Evolutionary conservation across 768 basidiomycete species (phyloP).

Genomic region (Porphyrellus cyaneotinctus): DNA sequence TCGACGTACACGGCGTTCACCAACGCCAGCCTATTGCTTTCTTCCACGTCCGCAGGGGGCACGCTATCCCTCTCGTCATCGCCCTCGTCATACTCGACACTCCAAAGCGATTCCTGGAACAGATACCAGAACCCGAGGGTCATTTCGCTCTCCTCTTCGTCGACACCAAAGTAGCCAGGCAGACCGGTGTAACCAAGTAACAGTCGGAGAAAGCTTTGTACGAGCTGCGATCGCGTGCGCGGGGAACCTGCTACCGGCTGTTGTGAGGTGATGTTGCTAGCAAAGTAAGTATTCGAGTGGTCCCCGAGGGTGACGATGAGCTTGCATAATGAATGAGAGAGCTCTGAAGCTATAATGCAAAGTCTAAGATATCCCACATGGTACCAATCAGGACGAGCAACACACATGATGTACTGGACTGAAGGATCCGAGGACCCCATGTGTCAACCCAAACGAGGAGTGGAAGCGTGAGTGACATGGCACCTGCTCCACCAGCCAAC

Average conservation of each 20-base stretch:
- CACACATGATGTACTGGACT: slow-evolving; percentile 36
- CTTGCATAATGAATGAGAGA: slow-evolving; percentile 73
- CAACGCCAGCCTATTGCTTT: slow-evolving; percentile 44
- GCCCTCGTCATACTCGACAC: slow-evolving; percentile 47
- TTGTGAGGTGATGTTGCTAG: slow-evolving; percentile 57
- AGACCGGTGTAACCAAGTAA: slow-evolving; percentile 72
- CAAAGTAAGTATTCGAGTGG: slow-evolving; percentile 78
- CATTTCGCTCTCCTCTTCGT: slow-evolving; percentile 87
- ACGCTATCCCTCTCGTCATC: slow-evolving; percentile 29
- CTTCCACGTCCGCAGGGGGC: slow-evolving; percentile 19
- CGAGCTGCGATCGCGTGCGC: slow-evolving; percentile 46
- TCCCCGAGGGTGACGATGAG: slow-evolving; percentile 80
- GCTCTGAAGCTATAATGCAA: slow-evolving; percentile 39
- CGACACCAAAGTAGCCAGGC: slow-evolving; percentile 72
- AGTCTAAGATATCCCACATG: not conserved
- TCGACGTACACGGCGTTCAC: slow-evolving; percentile 78
- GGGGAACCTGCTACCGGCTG: slow-evolving; percentile 32
- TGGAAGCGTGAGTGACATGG: slow-evolving; percentile 75
- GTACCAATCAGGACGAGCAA: slow-evolving; percentile 1
- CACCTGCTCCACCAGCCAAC: slow-evolving; percentile 65
- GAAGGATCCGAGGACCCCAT: slow-evolving; percentile 46
- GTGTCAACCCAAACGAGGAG: slow-evolving; percentile 73
- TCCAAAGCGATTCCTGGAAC: slow-evolving; percentile 85
- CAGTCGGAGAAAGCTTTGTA: slow-evolving; percentile 68
- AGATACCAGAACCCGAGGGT: slow-evolving; percentile 88